Evolutionary conservation across 306 rosid species (phyloP).

Genomic region (Bauhinia variegata): DNA sequence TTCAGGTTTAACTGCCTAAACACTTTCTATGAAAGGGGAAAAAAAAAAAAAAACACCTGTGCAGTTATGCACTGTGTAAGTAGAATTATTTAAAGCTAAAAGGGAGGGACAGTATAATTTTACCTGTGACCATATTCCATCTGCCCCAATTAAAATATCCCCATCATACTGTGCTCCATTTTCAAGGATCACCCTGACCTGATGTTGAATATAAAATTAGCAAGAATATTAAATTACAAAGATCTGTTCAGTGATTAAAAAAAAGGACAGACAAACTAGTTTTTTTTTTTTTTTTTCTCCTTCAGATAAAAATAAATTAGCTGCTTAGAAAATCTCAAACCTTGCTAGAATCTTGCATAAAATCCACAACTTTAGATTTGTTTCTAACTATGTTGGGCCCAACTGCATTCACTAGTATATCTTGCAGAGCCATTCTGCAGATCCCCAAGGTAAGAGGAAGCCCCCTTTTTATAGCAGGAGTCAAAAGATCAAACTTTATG

Average conservation of each 20-base stretch:
- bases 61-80: no score
- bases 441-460: no score
- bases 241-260: background rate
- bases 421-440: no score
- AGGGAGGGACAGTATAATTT: constrained; percentile 36
- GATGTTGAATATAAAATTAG: background rate
- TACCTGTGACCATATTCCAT: constrained; percentile 60
- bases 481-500: no score
- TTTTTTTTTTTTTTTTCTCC: no score
- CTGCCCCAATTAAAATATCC: constrained; percentile 53
- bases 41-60: no score
- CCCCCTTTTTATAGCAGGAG: no score
- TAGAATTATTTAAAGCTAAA: constrained; percentile 5
- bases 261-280: constrained; percentile 5
- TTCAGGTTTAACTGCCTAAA: no score
- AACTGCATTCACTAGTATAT: constrained; percentile 39
- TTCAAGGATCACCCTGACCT: constrained; percentile 49
- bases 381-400: constrained; percentile 51
- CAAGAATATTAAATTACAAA: background rate
- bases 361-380: constrained; percentile 55
- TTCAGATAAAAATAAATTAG: no score
- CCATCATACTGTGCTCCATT: constrained; percentile 51
- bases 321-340: constrained; percentile 32
- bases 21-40: no score
- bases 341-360: constrained; percentile 44